Percentiles rank a stretch among this genome's conserved stretches.
Evolutionary conservation across 805 yeast species (phyloP).

Genomic region (Suhomyces emberorum): DNA sequence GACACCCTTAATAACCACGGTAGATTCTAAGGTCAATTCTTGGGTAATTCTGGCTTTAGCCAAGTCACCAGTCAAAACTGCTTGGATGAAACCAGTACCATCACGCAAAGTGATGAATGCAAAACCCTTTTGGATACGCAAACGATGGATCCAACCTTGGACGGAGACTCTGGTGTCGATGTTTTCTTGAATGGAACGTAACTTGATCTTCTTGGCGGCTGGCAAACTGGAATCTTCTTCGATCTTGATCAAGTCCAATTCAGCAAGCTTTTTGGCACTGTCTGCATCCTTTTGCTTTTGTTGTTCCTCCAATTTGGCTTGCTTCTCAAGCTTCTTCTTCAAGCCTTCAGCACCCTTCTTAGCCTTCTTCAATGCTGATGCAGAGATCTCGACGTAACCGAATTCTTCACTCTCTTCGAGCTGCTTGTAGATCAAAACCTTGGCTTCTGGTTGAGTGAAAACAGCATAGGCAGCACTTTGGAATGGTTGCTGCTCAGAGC

Average conservation of each 20-base stretch:
- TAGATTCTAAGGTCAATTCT: slow-evolving; percentile 84
- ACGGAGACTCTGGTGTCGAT: slow-evolving; percentile 73
- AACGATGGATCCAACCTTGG: slow-evolving; percentile 95
- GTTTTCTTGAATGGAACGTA: slow-evolving; percentile 48
- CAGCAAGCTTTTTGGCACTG: slow-evolving; percentile 70
- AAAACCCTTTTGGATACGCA: slow-evolving; percentile 88
- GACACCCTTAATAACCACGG: slow-evolving; percentile 76
- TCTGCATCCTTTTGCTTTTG: slow-evolving; percentile 57
- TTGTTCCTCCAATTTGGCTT: slow-evolving; percentile 55
- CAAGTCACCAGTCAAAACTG: slow-evolving; percentile 84
- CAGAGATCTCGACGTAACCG: slow-evolving; percentile 71
- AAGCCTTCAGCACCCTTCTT: slow-evolving; percentile 92
- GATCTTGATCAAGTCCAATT: slow-evolving; percentile 68
- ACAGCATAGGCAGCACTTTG: slow-evolving; percentile 83
- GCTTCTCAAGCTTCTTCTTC: slow-evolving; percentile 75
- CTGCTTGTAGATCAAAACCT: slow-evolving; percentile 58
- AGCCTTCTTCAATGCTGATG: slow-evolving; percentile 93
- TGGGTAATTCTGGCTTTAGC: slow-evolving; percentile 86
- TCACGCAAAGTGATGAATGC: slow-evolving; percentile 91
- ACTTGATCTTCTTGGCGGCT: slow-evolving; percentile 62
- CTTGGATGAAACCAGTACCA: slow-evolving; percentile 88
- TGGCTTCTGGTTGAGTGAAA: slow-evolving; percentile 49
- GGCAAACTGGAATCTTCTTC: slow-evolving; percentile 74
- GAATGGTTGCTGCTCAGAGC: slow-evolving; percentile 69
- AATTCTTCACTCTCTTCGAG: slow-evolving; percentile 50